These are phyloP conservation scores for Arthroderma uncinatum DNA, from an alignment of 2,329 filamentous ascomycete species.

Conservation along the genomic window DNA sequence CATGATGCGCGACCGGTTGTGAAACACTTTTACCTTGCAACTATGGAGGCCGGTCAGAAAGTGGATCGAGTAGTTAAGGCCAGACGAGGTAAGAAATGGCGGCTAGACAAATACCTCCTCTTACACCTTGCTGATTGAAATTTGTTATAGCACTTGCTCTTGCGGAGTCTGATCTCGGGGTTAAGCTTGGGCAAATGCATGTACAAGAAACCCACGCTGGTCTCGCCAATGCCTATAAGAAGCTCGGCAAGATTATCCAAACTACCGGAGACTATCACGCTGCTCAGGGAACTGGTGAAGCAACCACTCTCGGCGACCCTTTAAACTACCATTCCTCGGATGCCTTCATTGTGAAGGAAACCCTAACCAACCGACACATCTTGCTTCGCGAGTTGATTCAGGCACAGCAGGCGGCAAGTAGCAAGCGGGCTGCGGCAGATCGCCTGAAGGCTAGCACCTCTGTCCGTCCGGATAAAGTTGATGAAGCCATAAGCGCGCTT, in stretches of 20 bases:
- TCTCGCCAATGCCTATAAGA: constrained; percentile 80
- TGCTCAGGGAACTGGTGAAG: constrained; percentile 91
- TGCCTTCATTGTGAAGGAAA: constrained; percentile 96
- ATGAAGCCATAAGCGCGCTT: constrained; percentile 84
- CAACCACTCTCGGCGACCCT: constrained; percentile 85
- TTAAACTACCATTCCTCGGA: constrained; percentile 92
- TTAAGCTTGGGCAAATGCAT: constrained; percentile 76
- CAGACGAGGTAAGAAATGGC: constrained; percentile 57
- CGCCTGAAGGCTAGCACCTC: constrained; percentile 76
- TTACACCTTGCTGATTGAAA: not conserved
- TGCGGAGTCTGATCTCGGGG: constrained; percentile 83
- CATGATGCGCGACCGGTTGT: constrained; percentile 80
- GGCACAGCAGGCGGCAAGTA: constrained; percentile 73
- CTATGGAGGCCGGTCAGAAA: constrained; percentile 96
- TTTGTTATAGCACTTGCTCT: constrained; percentile 62
- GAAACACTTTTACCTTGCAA: constrained; percentile 88
- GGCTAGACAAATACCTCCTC: not conserved
- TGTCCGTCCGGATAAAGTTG: constrained; percentile 88
- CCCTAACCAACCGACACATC: constrained; percentile 93
- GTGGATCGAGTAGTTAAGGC: constrained; percentile 89
- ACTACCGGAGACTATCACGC: constrained; percentile 91
- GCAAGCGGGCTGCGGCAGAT: constrained; percentile 75
- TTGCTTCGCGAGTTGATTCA: constrained; percentile 85
- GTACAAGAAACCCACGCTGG: constrained; percentile 84
- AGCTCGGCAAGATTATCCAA: constrained; percentile 87